Percentiles rank a stretch among this genome's conserved stretches.
Evolutionary conservation across 768 basidiomycete genomes (phyloP).

Genomic region (Strobilomyces echinocephalus): DNA sequence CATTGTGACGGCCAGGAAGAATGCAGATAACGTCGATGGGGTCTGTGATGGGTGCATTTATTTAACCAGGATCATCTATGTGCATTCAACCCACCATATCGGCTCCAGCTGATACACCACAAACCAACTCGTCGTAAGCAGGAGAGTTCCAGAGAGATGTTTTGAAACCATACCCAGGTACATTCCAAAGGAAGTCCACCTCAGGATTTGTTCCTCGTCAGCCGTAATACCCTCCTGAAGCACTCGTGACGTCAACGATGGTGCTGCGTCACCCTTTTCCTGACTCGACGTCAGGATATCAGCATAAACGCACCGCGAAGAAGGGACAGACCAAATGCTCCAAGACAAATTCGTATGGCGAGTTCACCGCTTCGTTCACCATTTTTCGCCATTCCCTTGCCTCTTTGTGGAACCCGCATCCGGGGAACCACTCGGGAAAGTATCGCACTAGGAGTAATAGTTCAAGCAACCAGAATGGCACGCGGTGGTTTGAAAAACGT

Average conservation of each 20-base stretch:
- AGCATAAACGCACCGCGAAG: background rate
- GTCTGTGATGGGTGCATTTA: no score
- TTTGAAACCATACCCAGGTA: background rate
- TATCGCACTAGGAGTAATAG: conserved; percentile 9
- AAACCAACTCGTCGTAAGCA: background rate
- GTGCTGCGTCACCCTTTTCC: conserved; percentile 6
- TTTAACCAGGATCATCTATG: background rate
- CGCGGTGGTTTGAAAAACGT: background rate
- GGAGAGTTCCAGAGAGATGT: background rate
- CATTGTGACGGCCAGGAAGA: no score
- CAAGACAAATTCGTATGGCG: conserved; percentile 8
- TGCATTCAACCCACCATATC: background rate
- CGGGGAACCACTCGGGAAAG: conserved; percentile 22
- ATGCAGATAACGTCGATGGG: no score
- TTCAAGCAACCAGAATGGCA: background rate
- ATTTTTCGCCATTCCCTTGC: conserved; percentile 4
- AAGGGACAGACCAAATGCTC: conserved; percentile 11
- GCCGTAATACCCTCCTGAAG: conserved; percentile 7
- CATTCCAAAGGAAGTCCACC: background rate
- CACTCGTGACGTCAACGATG: conserved; percentile 12
- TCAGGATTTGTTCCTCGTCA: conserved; percentile 6
- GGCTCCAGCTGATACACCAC: background rate
- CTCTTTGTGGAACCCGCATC: conserved; percentile 14
- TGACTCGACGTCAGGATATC: background rate
- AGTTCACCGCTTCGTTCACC: background rate